Percentiles rank a stretch among this genome's conserved stretches.
These are phyloP conservation scores for Mitragyna speciosa DNA, from an alignment of 257 asterid species.

Conservation along the genomic window DNA sequence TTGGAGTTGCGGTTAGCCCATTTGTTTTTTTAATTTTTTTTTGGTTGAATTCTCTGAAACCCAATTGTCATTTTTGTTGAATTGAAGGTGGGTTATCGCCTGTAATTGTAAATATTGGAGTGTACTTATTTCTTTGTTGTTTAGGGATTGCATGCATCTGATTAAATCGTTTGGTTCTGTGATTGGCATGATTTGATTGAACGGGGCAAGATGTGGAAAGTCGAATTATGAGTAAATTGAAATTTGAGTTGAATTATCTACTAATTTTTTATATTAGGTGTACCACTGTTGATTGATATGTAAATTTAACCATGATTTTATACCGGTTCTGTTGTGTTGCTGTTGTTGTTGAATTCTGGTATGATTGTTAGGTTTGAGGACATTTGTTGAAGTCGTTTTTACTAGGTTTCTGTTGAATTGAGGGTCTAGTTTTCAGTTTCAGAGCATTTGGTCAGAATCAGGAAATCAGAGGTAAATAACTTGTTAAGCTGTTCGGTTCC, in stretches of 20 bases:
- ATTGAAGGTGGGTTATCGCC: conserved; percentile 3
- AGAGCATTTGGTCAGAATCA: background rate
- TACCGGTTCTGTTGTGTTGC: background rate
- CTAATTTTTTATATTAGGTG: background rate
- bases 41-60: background rate
- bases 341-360: background rate
- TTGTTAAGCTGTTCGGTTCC: background rate
- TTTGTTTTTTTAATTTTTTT: background rate
- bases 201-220: background rate
- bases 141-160: conserved; percentile 6
- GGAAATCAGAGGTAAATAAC: background rate
- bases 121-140: background rate
- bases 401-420: background rate
- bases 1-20: background rate
- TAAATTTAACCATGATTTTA: conserved; percentile 3
- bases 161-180: background rate
- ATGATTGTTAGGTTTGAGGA: background rate
- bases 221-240: background rate
- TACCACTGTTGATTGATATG: background rate
- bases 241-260: background rate
- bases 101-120: background rate
- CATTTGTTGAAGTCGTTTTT: background rate
- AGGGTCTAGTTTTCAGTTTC: background rate
- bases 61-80: conserved; percentile 3
- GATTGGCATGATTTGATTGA: conserved; percentile 9